Conservation (phyloP, 306 rosid genomes). For the Trifolium fragiferum region DNA sequence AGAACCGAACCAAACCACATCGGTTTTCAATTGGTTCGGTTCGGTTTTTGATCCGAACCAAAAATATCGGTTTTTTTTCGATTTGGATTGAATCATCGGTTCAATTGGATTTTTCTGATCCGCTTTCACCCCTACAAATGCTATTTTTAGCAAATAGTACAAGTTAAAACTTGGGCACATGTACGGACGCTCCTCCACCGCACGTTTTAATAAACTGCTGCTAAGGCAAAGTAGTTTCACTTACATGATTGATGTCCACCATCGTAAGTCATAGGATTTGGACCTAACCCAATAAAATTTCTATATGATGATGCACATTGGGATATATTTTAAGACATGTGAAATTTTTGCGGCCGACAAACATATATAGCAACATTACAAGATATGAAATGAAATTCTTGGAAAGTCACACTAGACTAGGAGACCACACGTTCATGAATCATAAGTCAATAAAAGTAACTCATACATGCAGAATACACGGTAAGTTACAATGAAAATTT, state of each 20-base stretch:
- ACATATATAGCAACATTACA: not conserved
- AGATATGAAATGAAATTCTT: not conserved
- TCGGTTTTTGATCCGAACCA: too few species aligned
- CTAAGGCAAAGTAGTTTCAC: not conserved
- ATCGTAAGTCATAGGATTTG: constrained; percentile 37
- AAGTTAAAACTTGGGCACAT: too few species aligned
- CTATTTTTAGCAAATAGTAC: too few species aligned
- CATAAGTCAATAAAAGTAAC: constrained; percentile 1
- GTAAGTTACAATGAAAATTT: not conserved
- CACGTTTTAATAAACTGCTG: too few species aligned
- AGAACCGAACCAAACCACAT: too few species aligned
- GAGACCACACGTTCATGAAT: not conserved
- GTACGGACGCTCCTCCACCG: too few species aligned
- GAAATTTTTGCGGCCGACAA: constrained; percentile 19
- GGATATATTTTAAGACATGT: constrained; percentile 16
- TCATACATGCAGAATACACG: not conserved
- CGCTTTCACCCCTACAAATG: too few species aligned
- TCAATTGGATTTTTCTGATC: too few species aligned
- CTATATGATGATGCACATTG: constrained; percentile 15
- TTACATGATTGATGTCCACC: constrained; percentile 40
- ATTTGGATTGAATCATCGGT: too few species aligned
- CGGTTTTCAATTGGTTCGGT: too few species aligned
- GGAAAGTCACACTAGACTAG: not conserved
- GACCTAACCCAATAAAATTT: constrained; percentile 43
- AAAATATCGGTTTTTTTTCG: too few species aligned